Percentiles rank a stretch among this genome's conserved stretches.
Evolutionary conservation across 805 yeast genomes (phyloP).

Genomic region (Metschnikowia lochheadii): DNA sequence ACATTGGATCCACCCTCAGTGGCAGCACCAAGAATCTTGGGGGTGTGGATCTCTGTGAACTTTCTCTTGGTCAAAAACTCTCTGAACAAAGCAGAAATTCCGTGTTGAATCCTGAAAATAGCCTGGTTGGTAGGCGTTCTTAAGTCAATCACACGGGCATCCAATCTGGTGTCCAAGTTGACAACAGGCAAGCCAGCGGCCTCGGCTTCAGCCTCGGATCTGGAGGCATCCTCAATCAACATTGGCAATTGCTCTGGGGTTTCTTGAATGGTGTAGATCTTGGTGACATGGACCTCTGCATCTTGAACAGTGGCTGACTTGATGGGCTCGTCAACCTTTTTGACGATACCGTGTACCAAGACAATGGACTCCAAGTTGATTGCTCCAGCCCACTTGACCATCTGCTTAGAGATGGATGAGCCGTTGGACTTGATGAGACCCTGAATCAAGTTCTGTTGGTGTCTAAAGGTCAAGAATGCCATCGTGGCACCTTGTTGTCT

Average conservation of each 20-base stretch:
- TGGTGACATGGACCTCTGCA: conserved; percentile 74
- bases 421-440: conserved; percentile 57
- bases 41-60: conserved; percentile 93
- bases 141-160: conserved; percentile 90
- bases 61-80: conserved; percentile 68
- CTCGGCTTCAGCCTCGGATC: conserved; percentile 93
- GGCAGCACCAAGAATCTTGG: conserved; percentile 91
- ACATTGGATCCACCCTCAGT: conserved; percentile 98
- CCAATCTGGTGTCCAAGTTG: conserved; percentile 93
- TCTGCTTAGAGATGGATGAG: conserved; percentile 70
- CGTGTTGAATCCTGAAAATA: conserved; percentile 89
- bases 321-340: conserved; percentile 79
- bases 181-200: conserved; percentile 89
- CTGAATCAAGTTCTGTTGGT: conserved; percentile 87
- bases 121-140: conserved; percentile 98
- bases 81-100: conserved; percentile 82
- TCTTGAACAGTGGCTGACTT: conserved; percentile 90
- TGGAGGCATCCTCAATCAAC: conserved; percentile 91
- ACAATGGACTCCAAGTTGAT: conserved; percentile 89
- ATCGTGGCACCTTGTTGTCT: conserved; percentile 96
- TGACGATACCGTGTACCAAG: conserved; percentile 79
- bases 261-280: conserved; percentile 73
- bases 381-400: conserved; percentile 93
- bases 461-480: conserved; percentile 88
- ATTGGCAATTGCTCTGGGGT: conserved; percentile 93